Conservation (phyloP, 2,329 filamentous ascomycete species). For the Diaporthe australafricana region DNA sequence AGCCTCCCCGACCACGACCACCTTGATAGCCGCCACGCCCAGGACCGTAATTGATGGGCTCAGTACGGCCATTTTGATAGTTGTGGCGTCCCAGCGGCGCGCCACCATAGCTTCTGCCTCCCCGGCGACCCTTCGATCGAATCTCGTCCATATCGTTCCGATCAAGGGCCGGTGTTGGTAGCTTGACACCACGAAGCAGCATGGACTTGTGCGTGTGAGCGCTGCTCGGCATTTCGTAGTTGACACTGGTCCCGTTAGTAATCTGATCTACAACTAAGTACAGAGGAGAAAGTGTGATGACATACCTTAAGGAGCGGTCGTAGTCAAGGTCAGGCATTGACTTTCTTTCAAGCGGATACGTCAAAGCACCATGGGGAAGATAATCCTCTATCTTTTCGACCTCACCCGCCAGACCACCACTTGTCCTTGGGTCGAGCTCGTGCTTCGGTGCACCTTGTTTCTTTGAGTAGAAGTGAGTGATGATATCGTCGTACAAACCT, state of each 20-base stretch:
- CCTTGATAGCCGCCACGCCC: constrained; percentile 38
- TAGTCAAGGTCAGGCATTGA: constrained; percentile 83
- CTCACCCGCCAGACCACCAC: constrained; percentile 82
- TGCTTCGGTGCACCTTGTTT: constrained; percentile 76
- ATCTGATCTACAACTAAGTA: not conserved
- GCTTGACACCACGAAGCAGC: constrained; percentile 85
- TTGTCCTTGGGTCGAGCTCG: constrained; percentile 79
- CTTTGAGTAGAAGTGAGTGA: constrained; percentile 91
- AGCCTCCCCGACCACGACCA: constrained; percentile 33
- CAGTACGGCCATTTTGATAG: constrained; percentile 55
- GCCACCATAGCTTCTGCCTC: constrained; percentile 78
- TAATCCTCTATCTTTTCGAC: constrained; percentile 87
- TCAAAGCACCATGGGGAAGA: constrained; percentile 84
- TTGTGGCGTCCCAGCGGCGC: constrained; percentile 61
- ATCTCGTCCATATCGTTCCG: constrained; percentile 80
- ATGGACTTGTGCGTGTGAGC: constrained; percentile 89
- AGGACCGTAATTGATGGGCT: constrained; percentile 65
- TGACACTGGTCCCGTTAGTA: constrained; percentile 69
- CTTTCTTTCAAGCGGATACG: constrained; percentile 79
- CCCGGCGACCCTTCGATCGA: constrained; percentile 71
- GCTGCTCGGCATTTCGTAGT: constrained; percentile 84
- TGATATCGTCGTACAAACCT: constrained; percentile 84
- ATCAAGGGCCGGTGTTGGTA: constrained; percentile 78
- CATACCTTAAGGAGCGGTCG: constrained; percentile 86
- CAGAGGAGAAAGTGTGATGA: constrained; percentile 40